Base-by-base conservation (phyloP, 2,329 filamentous ascomycete species). In the Berkeleyomyces basicola region DNA sequence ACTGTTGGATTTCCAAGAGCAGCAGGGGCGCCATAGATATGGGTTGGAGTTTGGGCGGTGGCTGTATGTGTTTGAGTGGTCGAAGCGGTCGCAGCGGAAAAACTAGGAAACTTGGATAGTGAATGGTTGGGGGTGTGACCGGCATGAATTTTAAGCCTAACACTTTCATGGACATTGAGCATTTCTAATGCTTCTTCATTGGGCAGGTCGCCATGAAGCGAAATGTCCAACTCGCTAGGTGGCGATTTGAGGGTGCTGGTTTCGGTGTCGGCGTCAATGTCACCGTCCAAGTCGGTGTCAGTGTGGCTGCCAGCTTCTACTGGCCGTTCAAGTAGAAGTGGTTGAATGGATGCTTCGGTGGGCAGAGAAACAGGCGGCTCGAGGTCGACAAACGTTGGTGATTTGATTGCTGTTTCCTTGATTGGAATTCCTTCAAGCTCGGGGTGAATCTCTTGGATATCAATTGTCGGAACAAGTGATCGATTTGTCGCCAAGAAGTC, bases 51-150 rank as follows among this genome's bases (percentile, higher is more conserved):
- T 44, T 36, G 61, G 37, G 57, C 65, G 62, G 63, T 63, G 55
- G 40, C 61, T 46, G 59, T 60, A 16, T 59, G 42, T 37, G 58
- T 57, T 23, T 47, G 60, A 16, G 55, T 55, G 7, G 55, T 64
- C 59, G n/a, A 62, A 39, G 55, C 42, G 11, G 62, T 66, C 37
- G 51, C 64, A 7, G 69, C 65, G 10, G 70, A 69, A 61, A 67
- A 68, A 36, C 68, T 77, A 10, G 74, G 74, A 14, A 82, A 70
- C 1, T 77, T 70, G 3, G 81, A 82, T 9, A 82, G 72, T 0
- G 80, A 82, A 68, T 83, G 81, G 59, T 77, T 83, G 5, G 82
- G 82, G 1, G 82, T 84, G 70, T 84, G 82, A 0, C 82, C 82
- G 23, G 82, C 82, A 69, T 84, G 78, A 77, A 85, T 80, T 0